Evolutionary conservation across 139 green algal species (phyloP), one percentile per base, ranked within the genome.

Genomic region (Nannochloris sp.): DNA sequence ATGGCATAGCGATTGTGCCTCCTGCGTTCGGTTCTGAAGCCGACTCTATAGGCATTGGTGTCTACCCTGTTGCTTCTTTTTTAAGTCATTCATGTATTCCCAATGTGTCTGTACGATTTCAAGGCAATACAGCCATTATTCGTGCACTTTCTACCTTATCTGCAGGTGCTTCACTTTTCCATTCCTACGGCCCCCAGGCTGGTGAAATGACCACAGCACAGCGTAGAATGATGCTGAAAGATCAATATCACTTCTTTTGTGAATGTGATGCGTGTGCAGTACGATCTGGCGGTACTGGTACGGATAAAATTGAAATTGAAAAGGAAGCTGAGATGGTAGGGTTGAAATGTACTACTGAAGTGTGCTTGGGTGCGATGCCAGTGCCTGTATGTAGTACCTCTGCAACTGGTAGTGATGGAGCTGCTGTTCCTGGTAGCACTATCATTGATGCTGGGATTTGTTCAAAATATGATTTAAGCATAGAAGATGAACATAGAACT

Each of bases 221-320:
- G 34, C 57, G 73, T 1, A 65, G 31, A 6, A 19, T 4, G 1
- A 23, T 64, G 55, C 64, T 74, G 35, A 8, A 5, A 19, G 24
- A 57, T 38, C 70, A 79, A 46, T 80, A 80, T 55, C 35, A 71
- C 27, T 80, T 80, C 27, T 2, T 5, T 8, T 80, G 73, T 55
- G 25, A 19, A 25, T 80, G 68, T 33, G 34, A 12, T 15, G 73
- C 58, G 19, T 79, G 68, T 42, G 4, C 19, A 23, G 12, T 7
- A 4, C 7, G n/a, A 0, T n/a, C n/a, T n/a, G n/a, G n/a, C n/a
- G n/a, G n/a, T n/a, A n/a, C 24, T 4, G 2, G 30, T 36, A 35
- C n/a, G n/a, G n/a, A n/a, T n/a, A n/a, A n/a, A n/a, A n/a, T n/a
- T n/a, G n/a, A n/a, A n/a, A 31, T 14, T n/a, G 24, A 42, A 19